These are phyloP conservation scores for Bolboschoenus planiculmis DNA, from an alignment of 176 grass and related monocot species.

Conservation along the genomic window DNA sequence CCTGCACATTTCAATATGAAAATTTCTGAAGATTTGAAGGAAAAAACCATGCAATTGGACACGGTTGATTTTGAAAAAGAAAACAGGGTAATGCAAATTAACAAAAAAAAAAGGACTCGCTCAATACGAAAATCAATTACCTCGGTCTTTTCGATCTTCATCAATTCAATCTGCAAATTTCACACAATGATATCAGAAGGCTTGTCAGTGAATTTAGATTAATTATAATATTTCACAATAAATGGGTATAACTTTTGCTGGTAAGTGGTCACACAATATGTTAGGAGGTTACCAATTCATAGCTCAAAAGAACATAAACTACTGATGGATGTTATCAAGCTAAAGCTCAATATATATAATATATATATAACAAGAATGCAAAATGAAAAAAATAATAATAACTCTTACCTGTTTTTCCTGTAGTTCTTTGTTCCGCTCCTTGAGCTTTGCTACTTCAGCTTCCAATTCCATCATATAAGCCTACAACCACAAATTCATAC, in stretches of 20 bases:
- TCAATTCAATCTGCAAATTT: slow-evolving; percentile 44
- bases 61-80: background rate
- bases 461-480: slow-evolving; percentile 90
- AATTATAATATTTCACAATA: background rate
- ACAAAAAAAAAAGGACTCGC: background rate
- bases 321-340: background rate
- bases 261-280: slow-evolving; percentile 7
- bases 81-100: background rate
- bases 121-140: slow-evolving; percentile 44
- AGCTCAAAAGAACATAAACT: background rate
- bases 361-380: background rate
- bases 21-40: slow-evolving; percentile 6
- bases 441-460: slow-evolving; percentile 82
- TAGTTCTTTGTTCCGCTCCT: slow-evolving; percentile 58
- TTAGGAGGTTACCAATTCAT: slow-evolving; percentile 1
- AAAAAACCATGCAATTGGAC: background rate
- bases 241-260: background rate
- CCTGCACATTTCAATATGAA: slow-evolving; percentile 29
- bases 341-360: background rate
- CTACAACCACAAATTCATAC: slow-evolving; percentile 16
- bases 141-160: slow-evolving; percentile 55
- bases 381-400: background rate
- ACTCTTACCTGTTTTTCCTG: slow-evolving; percentile 75
- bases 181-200: slow-evolving; percentile 18
- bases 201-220: background rate